Conservation (phyloP, 495 filamentous ascomycete genomes). For the Trichoderma virens region DNA sequence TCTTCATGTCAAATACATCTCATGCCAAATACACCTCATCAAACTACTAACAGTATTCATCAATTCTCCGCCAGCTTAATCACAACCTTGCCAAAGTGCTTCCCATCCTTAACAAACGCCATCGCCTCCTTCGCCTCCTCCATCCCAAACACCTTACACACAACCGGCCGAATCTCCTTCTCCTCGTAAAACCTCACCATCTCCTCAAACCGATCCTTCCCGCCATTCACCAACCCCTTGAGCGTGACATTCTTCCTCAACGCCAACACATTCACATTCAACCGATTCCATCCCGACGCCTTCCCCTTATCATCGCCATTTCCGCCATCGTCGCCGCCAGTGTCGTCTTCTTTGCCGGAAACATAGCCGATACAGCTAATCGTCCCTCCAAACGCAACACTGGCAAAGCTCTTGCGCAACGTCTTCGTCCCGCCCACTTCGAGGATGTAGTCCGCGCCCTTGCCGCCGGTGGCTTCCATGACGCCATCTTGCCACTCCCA, state of each 20-base stretch:
- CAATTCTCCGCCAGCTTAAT: constrained; percentile 20
- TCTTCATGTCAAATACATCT: too few relatives aligned
- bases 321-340: not conserved
- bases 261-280: constrained; percentile 32
- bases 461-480: constrained; percentile 39
- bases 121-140: constrained; percentile 34
- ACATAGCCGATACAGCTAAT: constrained; percentile 40
- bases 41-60: too few relatives aligned
- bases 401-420: constrained; percentile 31
- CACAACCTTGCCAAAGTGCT: constrained; percentile 42
- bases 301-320: not conserved
- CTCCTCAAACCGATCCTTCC: constrained; percentile 29
- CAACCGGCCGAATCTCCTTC: constrained; percentile 29
- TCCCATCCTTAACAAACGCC: constrained; percentile 34
- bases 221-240: constrained; percentile 29
- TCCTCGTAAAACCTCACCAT: constrained; percentile 26
- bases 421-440: constrained; percentile 44
- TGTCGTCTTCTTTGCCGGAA: constrained; percentile 20
- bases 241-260: constrained; percentile 29
- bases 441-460: constrained; percentile 52
- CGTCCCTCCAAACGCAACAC: constrained; percentile 34
- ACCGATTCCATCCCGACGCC: constrained; percentile 9
- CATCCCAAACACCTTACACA: constrained; percentile 30
- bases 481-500: constrained; percentile 37
- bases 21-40: too few relatives aligned